These are phyloP conservation scores for Aspergillus taichungensis DNA, from an alignment of 495 filamentous ascomycete species.

Conservation along the genomic window DNA sequence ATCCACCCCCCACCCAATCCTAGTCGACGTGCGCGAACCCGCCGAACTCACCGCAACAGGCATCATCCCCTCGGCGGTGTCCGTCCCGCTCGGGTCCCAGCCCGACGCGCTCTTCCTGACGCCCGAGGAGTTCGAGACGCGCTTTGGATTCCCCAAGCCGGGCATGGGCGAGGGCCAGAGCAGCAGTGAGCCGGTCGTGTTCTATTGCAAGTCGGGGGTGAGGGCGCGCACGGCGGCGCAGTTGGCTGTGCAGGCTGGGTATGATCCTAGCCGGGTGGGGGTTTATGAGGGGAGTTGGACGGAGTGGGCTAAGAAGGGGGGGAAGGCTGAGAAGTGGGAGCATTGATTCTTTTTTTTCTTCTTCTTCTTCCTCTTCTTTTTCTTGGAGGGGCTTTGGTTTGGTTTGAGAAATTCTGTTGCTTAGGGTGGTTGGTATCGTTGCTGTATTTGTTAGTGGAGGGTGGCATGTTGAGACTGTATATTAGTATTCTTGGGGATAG, in stretches of 20 bases:
- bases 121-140: constrained; percentile 60
- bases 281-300: constrained; percentile 88
- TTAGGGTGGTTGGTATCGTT: not conserved
- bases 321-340: constrained; percentile 46
- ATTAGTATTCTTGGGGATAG: not conserved
- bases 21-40: constrained; percentile 78
- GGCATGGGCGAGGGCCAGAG: constrained; percentile 7
- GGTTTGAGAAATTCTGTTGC: not conserved
- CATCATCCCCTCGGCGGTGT: constrained; percentile 68
- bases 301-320: constrained; percentile 72
- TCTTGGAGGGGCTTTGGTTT: not conserved
- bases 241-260: constrained; percentile 70
- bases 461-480: too few relatives aligned
- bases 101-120: constrained; percentile 71
- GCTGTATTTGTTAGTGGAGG: too few relatives aligned
- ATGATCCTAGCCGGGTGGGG: constrained; percentile 55
- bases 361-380: too few relatives aligned
- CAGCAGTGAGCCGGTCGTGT: constrained; percentile 49
- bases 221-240: constrained; percentile 71
- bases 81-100: constrained; percentile 67
- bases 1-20: constrained; percentile 22
- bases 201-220: constrained; percentile 91
- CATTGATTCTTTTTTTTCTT: constrained; percentile 11
- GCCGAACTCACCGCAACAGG: constrained; percentile 59
- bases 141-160: constrained; percentile 41